Evolutionary conservation across 2,329 filamentous ascomycete species (phyloP), one percentile per base, ranked within the genome.

Genomic region (Alternaria dauci): DNA sequence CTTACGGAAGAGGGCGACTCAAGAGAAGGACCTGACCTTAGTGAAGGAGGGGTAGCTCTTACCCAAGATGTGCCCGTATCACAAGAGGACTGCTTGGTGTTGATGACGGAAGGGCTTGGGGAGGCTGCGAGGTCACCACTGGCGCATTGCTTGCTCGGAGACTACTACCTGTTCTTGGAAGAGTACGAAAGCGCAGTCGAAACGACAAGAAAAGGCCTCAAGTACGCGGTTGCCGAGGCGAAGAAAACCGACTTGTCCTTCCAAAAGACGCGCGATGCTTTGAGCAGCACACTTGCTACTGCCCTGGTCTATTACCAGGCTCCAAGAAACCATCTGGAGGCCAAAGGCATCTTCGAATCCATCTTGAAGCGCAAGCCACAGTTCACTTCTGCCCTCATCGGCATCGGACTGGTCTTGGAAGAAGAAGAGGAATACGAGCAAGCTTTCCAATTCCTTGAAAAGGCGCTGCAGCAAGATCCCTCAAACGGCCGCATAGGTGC

Each of bases 301-400:
- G 89, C 94, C 0, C 80, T 98, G 20, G 92, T 99, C 2, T 91
- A 93, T 69, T 92, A 96, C 68, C 94, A 98, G 74, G 90, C 93
- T 0, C 95, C 95, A 0, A 88, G 92, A 62, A 89, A 98, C 72
- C 95, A 99, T 69, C 85, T 89, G 18, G 94, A 98, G 80, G 94
- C 95, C 2, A 94, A 92, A 74, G 79, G 80, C n/a, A 84, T 97
- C 0, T 98, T 99, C 68, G 89, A 97, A 68, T 86, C 86, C 30
- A 91, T 98, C 5, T 84, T 99, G 1, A 83, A 87, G 48, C 87
- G 91, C 26, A 93, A 96, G 58, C 85, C 89, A 2, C 87, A 87
- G 3, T 94, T 91, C 0, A 96, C 93, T 0, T 82, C 88, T 30
- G 94, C 94, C 2, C 82, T 99, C 62, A 91, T 98, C 46, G 95